A percentile compares a stretch with the other conserved stretches of the same genome.
Evolutionary conservation across 2,329 filamentous ascomycete species (phyloP).

Genomic region (Colletotrichum euphorbiae): DNA sequence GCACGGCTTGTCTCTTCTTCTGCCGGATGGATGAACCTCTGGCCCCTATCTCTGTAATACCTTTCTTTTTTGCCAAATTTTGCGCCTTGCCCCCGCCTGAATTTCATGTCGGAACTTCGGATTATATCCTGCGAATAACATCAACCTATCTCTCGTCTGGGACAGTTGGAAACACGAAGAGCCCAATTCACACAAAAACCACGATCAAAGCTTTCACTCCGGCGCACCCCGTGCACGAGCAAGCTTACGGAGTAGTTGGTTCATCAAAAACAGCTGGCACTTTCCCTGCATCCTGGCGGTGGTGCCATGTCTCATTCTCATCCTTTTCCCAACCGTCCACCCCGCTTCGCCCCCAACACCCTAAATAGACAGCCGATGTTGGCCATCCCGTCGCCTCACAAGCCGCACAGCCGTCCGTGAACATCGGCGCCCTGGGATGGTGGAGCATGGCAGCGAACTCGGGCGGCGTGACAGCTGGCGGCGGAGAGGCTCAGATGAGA

Average conservation of each 20-base stretch:
- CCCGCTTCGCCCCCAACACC: neutral
- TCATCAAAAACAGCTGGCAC: neutral
- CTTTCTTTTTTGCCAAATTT: too few species aligned
- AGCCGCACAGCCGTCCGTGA: neutral
- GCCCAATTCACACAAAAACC: too few species aligned
- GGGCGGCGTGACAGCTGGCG: constrained; percentile 21
- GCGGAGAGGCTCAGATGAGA: constrained; percentile 34
- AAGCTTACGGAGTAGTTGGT: neutral
- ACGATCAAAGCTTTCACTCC: too few species aligned
- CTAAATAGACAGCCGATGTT: constrained; percentile 26
- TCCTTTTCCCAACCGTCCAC: neutral
- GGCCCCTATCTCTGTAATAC: too few species aligned
- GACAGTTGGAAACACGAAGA: too few species aligned
- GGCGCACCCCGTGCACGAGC: too few species aligned
- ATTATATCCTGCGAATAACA: neutral
- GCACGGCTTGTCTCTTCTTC: constrained; percentile 11
- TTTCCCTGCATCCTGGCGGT: constrained; percentile 21
- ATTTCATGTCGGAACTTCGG: too few species aligned
- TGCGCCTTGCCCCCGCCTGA: too few species aligned
- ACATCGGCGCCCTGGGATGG: neutral
- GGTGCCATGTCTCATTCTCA: constrained; percentile 4
- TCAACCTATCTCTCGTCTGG: neutral
- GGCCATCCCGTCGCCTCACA: neutral
- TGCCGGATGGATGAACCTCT: neutral
- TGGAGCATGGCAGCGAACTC: neutral